Percentiles rank a stretch among this genome's conserved stretches.
Evolutionary conservation across 768 basidiomycete genomes (phyloP).

Genomic region (Rhodotorula kratochvilovae): DNA sequence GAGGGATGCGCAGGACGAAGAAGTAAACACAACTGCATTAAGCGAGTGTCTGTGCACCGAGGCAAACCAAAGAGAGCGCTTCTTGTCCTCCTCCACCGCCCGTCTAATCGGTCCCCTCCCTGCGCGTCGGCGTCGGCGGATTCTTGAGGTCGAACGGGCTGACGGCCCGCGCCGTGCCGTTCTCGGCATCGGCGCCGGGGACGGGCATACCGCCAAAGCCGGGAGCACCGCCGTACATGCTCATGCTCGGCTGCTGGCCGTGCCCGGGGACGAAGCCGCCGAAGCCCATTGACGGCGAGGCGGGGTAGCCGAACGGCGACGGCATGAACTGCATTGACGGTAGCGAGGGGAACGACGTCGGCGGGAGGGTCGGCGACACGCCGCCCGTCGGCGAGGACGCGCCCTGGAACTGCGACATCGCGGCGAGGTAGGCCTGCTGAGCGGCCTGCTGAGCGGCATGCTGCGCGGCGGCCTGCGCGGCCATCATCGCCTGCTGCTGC

Average conservation of each 20-base stretch:
- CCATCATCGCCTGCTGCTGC: conserved; percentile 66
- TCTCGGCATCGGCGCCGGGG: background rate
- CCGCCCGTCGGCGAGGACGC: background rate
- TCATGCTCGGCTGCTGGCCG: conserved; percentile 19
- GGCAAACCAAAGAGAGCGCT: background rate
- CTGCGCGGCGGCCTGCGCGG: conserved; percentile 60
- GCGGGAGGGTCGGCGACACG: conserved; percentile 14
- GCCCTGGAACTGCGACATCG: conserved; percentile 31
- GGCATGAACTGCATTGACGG: conserved; percentile 20
- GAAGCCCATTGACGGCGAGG: conserved; percentile 21
- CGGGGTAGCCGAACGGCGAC: conserved; percentile 2
- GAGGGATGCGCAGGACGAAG: too few species aligned
- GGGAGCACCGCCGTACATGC: conserved; percentile 3
- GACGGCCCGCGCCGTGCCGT: background rate
- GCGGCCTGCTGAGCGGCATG: conserved; percentile 53
- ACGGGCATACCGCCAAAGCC: background rate
- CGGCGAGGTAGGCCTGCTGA: conserved; percentile 35
- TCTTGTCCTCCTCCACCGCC: background rate
- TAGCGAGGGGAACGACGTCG: conserved; percentile 10
- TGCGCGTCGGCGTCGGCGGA: background rate
- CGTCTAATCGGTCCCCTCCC: background rate
- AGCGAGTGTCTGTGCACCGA: conserved; percentile 1
- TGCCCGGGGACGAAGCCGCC: conserved; percentile 18
- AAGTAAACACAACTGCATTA: background rate
- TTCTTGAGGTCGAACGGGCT: conserved; percentile 2